Evolutionary conservation across 1,284 basidiomycete species (phyloP).

Genomic region (Volvariella volvacea): DNA sequence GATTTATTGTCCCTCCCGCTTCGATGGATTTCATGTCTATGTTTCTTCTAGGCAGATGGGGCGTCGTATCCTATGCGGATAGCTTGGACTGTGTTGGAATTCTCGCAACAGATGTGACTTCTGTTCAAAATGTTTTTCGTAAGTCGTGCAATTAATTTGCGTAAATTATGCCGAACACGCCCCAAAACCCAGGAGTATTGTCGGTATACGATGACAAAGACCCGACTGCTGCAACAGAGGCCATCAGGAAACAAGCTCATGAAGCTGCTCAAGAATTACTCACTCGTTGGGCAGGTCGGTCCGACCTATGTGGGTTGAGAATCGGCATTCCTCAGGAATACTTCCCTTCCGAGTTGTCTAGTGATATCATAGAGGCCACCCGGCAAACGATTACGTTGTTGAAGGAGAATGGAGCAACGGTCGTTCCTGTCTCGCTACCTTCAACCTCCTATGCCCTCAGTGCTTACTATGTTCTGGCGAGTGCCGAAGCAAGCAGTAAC

Average conservation of each 20-base stretch:
- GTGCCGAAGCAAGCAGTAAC: slow-evolving; percentile 92
- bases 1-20: slow-evolving; percentile 33
- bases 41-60: slow-evolving; percentile 51
- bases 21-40: slow-evolving; percentile 1
- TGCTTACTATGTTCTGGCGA: slow-evolving; percentile 93
- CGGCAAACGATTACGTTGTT: slow-evolving; percentile 46
- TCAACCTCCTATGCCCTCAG: slow-evolving; percentile 76
- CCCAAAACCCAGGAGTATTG: slow-evolving; percentile 44
- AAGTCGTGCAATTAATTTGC: slow-evolving; percentile 18
- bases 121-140: slow-evolving; percentile 60
- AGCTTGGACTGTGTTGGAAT: slow-evolving; percentile 94
- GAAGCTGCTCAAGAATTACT: slow-evolving; percentile 18
- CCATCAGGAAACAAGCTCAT: slow-evolving; percentile 29
- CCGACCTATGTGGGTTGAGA: slow-evolving; percentile 18
- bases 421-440: slow-evolving; percentile 76
- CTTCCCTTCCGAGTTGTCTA: slow-evolving; percentile 69
- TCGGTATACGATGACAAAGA: slow-evolving; percentile 68
- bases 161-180: not conserved
- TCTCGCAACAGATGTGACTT: slow-evolving; percentile 50
- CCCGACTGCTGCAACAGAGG: slow-evolving; percentile 61
- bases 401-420: slow-evolving; percentile 53
- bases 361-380: slow-evolving; percentile 39
- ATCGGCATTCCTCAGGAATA: slow-evolving; percentile 71
- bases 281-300: slow-evolving; percentile 6
- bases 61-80: slow-evolving; percentile 90